Conservation (phyloP, 1,284 basidiomycete genomes). For the Sporisorium iseilematis-ciliati region DNA sequence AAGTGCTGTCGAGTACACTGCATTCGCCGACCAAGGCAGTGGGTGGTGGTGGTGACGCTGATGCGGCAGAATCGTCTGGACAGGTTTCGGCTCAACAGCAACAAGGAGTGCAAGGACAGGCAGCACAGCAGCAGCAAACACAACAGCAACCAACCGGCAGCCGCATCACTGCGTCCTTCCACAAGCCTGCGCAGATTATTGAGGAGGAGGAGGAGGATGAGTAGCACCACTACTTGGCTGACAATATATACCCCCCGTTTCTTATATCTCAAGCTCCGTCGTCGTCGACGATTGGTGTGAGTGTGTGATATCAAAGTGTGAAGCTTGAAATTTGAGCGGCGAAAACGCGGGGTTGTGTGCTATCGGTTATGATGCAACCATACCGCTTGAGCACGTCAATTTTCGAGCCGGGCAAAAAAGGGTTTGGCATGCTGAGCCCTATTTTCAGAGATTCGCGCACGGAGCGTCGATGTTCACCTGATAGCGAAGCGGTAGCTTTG, state of each 20-base stretch:
- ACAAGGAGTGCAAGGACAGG: background rate
- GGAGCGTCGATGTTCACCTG: no score
- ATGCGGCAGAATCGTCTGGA: background rate
- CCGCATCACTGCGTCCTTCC: constrained; percentile 31
- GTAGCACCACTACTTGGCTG: background rate
- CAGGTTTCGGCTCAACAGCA: background rate
- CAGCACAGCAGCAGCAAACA: constrained; percentile 11
- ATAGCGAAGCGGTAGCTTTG: no score
- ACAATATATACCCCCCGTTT: background rate
- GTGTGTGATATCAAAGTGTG: no score
- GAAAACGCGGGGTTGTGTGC: no score
- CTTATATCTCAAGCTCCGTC: background rate
- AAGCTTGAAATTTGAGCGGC: no score
- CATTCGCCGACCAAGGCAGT: constrained; percentile 23
- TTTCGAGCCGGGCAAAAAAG: no score
- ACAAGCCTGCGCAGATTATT: constrained; percentile 48
- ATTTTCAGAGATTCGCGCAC: no score
- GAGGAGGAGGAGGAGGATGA: constrained; percentile 59
- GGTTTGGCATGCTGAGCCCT: no score
- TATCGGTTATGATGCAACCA: no score
- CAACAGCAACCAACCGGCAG: constrained; percentile 13
- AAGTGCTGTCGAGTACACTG: constrained; percentile 37
- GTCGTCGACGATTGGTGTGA: no score
- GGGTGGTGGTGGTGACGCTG: background rate
- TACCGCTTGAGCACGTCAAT: no score